A percentile compares a stretch with the other conserved stretches of the same genome.
Conservation (phyloP, 2,329 filamentous ascomycete genomes). For the Botryotinia globosa region DNA sequence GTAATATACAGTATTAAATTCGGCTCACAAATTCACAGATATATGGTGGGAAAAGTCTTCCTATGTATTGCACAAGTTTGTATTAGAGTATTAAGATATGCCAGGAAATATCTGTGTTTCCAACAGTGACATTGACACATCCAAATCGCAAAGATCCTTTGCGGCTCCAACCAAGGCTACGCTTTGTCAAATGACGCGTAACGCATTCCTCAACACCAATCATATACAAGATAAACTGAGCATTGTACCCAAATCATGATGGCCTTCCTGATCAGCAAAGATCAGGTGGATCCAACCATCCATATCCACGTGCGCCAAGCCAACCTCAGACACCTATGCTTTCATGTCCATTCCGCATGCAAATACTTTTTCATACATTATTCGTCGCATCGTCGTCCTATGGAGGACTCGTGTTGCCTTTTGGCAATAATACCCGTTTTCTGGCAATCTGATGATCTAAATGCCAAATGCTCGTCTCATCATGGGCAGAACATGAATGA, state of each 20-base stretch:
- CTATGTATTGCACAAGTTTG: background rate
- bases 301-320: background rate
- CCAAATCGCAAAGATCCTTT: background rate
- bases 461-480: background rate
- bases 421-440: background rate
- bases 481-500: background rate
- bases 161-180: background rate
- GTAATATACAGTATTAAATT: background rate
- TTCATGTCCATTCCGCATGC: background rate
- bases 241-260: background rate
- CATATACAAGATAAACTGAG: background rate
- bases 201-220: background rate
- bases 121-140: background rate
- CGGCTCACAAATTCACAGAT: background rate
- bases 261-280: background rate
- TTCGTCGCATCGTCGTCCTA: background rate
- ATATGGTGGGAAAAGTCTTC: background rate
- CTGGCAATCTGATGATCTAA: slow-evolving; percentile 3
- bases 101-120: background rate
- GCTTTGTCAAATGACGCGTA: background rate
- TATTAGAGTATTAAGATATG: background rate
- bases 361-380: background rate
- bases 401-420: no score
- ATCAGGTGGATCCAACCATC: background rate
- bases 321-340: slow-evolving; percentile 1